A percentile compares a stretch with the other conserved stretches of the same genome.
phyloP scores from a whole-genome alignment of 176 grass and related monocot genomes.

The Bromus sterilis region DNA sequence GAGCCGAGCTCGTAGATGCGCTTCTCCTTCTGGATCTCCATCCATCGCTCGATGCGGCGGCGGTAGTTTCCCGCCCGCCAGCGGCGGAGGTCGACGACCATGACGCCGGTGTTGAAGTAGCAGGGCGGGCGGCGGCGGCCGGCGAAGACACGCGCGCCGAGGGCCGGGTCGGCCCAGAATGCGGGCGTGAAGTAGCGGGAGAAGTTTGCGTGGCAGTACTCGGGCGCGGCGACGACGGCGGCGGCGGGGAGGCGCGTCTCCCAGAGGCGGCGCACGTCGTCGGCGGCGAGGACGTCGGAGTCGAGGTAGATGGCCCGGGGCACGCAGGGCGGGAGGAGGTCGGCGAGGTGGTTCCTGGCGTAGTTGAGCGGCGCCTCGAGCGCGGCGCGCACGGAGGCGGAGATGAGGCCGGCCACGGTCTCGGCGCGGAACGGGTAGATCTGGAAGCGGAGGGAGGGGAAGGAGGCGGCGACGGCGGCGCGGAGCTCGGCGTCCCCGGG shows the following conservation, averaged over 20 bases:
- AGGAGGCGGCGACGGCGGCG: slow-evolving; percentile 37
- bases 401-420: slow-evolving; percentile 59
- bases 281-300: slow-evolving; percentile 78
- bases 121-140: slow-evolving; percentile 48
- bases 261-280: slow-evolving; percentile 63
- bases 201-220: slow-evolving; percentile 99
- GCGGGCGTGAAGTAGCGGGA: slow-evolving; percentile 74
- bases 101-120: slow-evolving; percentile 99
- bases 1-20: slow-evolving; percentile 79
- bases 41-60: slow-evolving; percentile 62
- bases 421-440: slow-evolving; percentile 59
- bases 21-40: slow-evolving; percentile 61
- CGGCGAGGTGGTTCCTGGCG: slow-evolving; percentile 77
- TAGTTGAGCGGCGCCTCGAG: slow-evolving; percentile 75
- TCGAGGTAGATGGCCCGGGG: slow-evolving; percentile 85
- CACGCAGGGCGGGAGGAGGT: slow-evolving; percentile 73
- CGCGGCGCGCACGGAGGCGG: slow-evolving; percentile 73
- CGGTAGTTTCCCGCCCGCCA: slow-evolving; percentile 54
- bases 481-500: slow-evolving; percentile 8
- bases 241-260: slow-evolving; percentile 62
- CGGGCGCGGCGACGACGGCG: slow-evolving; percentile 78
- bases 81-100: slow-evolving; percentile 72
- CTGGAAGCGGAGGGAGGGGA: slow-evolving; percentile 81
- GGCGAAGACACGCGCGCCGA: slow-evolving; percentile 47
- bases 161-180: slow-evolving; percentile 64